A percentile compares a stretch with the other conserved stretches of the same genome.
Conservation (phyloP, 352 stramenopile species). For the Peronospora belbahrii region DNA sequence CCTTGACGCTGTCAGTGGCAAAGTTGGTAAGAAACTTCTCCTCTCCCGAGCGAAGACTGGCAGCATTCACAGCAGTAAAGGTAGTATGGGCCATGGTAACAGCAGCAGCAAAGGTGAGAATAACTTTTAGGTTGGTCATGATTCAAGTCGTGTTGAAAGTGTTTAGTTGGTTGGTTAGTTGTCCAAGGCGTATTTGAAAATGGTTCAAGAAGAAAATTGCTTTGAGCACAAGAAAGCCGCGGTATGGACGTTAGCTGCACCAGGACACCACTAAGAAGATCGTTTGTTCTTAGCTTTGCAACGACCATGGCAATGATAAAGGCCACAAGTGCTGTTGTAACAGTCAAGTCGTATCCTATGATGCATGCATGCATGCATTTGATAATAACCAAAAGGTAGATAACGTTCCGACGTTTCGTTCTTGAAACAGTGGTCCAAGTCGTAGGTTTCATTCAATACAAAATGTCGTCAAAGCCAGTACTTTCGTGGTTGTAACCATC, state of each 20-base stretch:
- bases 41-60: constrained; percentile 6
- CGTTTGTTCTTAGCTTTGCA: background rate
- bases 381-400: too few relatives aligned
- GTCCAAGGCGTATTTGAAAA: constrained; percentile 8
- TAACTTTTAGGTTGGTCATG: constrained; percentile 21
- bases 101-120: constrained; percentile 13
- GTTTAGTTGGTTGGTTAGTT: constrained; percentile 1
- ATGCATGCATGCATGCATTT: too few relatives aligned
- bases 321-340: too few relatives aligned
- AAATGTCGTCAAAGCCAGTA: too few relatives aligned
- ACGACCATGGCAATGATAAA: background rate
- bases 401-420: too few relatives aligned
- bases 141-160: background rate
- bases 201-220: background rate
- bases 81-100: constrained; percentile 5
- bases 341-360: too few relatives aligned
- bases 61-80: constrained; percentile 6
- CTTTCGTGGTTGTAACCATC: background rate
- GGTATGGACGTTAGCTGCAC: background rate
- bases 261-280: too few relatives aligned
- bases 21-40: constrained; percentile 6
- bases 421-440: too few relatives aligned
- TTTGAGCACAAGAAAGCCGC: background rate
- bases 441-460: too few relatives aligned
- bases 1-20: background rate